Evolutionary conservation across 257 asterid genomes (phyloP).

Genomic region (Plantago major): DNA sequence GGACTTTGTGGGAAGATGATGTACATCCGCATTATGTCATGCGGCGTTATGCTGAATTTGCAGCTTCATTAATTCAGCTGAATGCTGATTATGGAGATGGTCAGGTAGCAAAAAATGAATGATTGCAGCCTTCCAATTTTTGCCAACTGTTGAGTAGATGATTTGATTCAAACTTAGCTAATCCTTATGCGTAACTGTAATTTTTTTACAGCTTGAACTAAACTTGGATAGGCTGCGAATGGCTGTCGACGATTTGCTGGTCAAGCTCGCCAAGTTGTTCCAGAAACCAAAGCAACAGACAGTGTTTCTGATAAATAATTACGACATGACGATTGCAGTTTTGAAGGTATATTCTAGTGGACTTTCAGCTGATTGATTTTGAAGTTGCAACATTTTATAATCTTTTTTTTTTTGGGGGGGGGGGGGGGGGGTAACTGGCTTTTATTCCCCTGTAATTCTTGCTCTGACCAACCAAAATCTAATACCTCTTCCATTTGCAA

Average conservation of each 20-base stretch:
- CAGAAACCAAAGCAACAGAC: conserved; percentile 76
- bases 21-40: conserved; percentile 97
- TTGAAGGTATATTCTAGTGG: conserved; percentile 58
- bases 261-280: conserved; percentile 80
- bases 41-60: conserved; percentile 98
- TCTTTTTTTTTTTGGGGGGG: no score
- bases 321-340: conserved; percentile 93
- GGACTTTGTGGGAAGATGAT: conserved; percentile 95
- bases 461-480: no score
- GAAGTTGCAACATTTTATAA: not conserved
- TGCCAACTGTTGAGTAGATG: conserved; percentile 20
- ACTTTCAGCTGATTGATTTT: not conserved
- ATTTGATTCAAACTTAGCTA: conserved; percentile 14
- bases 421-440: no score
- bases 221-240: conserved; percentile 93
- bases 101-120: conserved; percentile 56
- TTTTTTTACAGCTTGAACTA: conserved; percentile 70
- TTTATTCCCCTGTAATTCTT: no score
- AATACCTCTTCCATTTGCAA: no score
- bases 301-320: conserved; percentile 88
- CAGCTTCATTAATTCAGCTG: conserved; percentile 90
- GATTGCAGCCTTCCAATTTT: conserved; percentile 18
- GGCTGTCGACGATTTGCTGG: conserved; percentile 91
- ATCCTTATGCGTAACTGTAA: conserved; percentile 19
- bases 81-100: conserved; percentile 96